phyloP scores from a whole-genome alignment of 2,329 filamentous ascomycete genomes.

The Penicillium corylophilum region DNA sequence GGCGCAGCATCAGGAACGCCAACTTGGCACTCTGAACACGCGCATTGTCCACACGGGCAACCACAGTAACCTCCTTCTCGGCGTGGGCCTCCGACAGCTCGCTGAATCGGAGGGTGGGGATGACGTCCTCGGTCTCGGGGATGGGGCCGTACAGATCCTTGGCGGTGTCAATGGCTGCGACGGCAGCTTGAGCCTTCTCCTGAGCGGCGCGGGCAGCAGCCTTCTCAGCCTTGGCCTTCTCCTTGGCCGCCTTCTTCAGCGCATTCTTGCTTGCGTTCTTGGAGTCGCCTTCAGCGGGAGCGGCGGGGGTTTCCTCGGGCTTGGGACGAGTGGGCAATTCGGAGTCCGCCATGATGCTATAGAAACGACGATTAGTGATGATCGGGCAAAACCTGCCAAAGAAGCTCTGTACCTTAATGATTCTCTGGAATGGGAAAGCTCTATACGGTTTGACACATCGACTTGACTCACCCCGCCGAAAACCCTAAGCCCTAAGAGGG shows the following conservation, averaged over 20 bases:
- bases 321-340: slow-evolving; percentile 42
- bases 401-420: slow-evolving; percentile 19
- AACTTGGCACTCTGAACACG: slow-evolving; percentile 88
- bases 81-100: slow-evolving; percentile 59
- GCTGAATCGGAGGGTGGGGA: slow-evolving; percentile 60
- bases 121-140: slow-evolving; percentile 57
- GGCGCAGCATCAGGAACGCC: slow-evolving; percentile 80
- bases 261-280: slow-evolving; percentile 67
- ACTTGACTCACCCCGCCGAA: slow-evolving; percentile 35
- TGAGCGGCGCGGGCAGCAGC: slow-evolving; percentile 69
- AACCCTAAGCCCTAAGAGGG: slow-evolving; percentile 40
- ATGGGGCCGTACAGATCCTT: slow-evolving; percentile 79
- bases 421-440: slow-evolving; percentile 14
- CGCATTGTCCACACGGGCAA: slow-evolving; percentile 82
- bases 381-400: not conserved
- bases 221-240: slow-evolving; percentile 84
- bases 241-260: slow-evolving; percentile 83
- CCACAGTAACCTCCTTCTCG: slow-evolving; percentile 71
- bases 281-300: slow-evolving; percentile 37
- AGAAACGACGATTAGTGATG: slow-evolving; percentile 1
- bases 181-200: slow-evolving; percentile 67
- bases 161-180: slow-evolving; percentile 58
- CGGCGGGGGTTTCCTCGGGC: slow-evolving; percentile 35
- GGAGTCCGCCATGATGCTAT: slow-evolving; percentile 38
- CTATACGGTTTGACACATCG: slow-evolving; percentile 16